A percentile compares a stretch with the other conserved stretches of the same genome.
These are phyloP conservation scores for Colletotrichum sp. DNA, from an alignment of 2,329 filamentous ascomycete genomes.

Conservation along the genomic window DNA sequence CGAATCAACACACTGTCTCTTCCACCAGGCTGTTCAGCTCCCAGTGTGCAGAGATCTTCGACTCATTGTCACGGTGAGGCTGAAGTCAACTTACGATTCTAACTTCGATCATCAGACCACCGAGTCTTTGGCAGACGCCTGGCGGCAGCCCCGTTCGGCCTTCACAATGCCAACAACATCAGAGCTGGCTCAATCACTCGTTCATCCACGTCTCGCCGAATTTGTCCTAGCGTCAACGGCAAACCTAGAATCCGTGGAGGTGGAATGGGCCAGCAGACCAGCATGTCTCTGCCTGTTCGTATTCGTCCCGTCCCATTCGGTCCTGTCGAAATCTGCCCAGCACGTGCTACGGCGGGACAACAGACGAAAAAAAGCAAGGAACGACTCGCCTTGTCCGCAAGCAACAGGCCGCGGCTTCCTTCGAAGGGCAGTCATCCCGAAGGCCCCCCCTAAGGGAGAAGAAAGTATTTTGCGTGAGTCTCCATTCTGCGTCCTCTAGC, in stretches of 20 bases:
- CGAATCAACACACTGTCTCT: not conserved
- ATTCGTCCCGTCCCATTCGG: not conserved
- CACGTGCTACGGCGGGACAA: not conserved
- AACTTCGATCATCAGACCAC: not conserved
- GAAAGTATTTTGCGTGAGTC: not conserved
- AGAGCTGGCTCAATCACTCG: not conserved
- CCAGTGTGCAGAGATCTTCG: not conserved
- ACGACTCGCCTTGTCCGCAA: not conserved
- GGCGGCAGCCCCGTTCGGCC: not conserved
- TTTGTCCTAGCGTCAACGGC: not conserved
- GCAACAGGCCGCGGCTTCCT: not conserved
- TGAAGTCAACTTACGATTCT: not conserved
- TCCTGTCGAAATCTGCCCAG: not conserved
- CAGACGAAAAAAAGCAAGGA: not conserved
- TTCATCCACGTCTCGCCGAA: not conserved
- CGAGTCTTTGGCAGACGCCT: not conserved
- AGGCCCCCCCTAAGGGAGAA: not conserved
- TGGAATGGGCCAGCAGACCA: not conserved
- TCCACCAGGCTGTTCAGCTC: not conserved
- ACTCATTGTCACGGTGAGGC: not conserved
- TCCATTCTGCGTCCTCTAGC: not conserved
- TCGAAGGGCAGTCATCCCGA: not conserved
- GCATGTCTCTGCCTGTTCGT: not conserved
- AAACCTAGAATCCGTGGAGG: not conserved
- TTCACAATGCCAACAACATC: not conserved